Conservation (phyloP, 805 yeast genomes). For the Candida odintsovae region DNA sequence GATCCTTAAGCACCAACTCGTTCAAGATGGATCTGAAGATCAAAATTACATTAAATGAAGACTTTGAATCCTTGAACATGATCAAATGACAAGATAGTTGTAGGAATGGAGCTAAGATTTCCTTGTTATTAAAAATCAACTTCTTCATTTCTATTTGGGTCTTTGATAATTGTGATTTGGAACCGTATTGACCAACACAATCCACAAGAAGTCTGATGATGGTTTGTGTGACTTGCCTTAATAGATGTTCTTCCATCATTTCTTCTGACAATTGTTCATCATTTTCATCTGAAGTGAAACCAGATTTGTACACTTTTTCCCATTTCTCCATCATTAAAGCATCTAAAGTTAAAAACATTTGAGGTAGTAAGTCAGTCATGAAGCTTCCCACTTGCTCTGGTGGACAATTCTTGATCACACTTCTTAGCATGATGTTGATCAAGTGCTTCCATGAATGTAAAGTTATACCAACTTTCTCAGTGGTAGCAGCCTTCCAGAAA, state of each 20-base stretch:
- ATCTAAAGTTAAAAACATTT: constrained; percentile 67
- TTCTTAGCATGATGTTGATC: constrained; percentile 82
- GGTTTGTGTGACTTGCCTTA: constrained; percentile 89
- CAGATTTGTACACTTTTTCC: constrained; percentile 53
- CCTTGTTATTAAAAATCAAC: constrained; percentile 57
- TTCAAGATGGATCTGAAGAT: constrained; percentile 70
- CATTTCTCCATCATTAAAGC: constrained; percentile 68
- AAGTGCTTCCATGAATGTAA: constrained; percentile 97
- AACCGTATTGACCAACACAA: constrained; percentile 72
- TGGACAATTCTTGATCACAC: constrained; percentile 87
- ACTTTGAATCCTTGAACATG: constrained; percentile 81
- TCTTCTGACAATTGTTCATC: constrained; percentile 91
- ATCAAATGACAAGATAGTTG: constrained; percentile 71
- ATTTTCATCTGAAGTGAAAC: constrained; percentile 33
- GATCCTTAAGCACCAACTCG: constrained; percentile 62
- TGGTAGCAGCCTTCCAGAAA: constrained; percentile 81
- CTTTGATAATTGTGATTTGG: constrained; percentile 36
- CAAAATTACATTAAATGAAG: constrained; percentile 85
- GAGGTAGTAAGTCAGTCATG: constrained; percentile 74
- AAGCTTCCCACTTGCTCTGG: constrained; percentile 57
- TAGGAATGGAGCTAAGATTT: constrained; percentile 71
- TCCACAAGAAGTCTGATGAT: constrained; percentile 84
- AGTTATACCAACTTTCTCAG: constrained; percentile 72
- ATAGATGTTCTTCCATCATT: constrained; percentile 95
- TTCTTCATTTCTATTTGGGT: constrained; percentile 63